phyloP scores from a whole-genome alignment of 2,329 filamentous ascomycete species.

The Aphanocladium album region DNA sequence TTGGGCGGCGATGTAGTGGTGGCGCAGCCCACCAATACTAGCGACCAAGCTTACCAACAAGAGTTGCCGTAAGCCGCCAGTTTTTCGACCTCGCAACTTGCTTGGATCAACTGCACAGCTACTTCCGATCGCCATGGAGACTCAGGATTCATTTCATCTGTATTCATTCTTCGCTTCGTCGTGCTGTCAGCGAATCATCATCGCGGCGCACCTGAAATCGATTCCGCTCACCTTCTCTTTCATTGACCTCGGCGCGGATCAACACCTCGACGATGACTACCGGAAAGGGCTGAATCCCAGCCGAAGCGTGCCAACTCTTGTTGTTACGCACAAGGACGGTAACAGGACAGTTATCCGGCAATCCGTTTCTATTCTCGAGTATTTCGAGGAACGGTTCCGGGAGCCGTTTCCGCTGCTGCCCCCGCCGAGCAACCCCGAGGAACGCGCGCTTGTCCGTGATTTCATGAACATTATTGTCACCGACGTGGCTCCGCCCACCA shows the following conservation, averaged over 20 bases:
- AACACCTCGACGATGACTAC: neutral
- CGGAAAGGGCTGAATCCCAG: neutral
- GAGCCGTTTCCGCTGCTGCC: neutral
- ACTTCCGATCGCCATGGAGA: neutral
- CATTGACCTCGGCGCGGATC: neutral
- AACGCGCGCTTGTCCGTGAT: conserved; percentile 3
- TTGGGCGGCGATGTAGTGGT: too few species aligned
- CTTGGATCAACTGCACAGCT: neutral
- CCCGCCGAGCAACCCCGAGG: neutral
- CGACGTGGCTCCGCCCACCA: conserved; percentile 1
- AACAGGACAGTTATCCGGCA: neutral
- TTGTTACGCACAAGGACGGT: neutral
- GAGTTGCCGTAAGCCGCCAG: neutral
- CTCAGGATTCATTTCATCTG: neutral
- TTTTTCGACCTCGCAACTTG: neutral
- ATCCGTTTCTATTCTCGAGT: conserved; percentile 7
- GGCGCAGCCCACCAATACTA: too few species aligned
- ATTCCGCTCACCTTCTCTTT: conserved; percentile 4
- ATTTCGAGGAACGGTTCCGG: conserved; percentile 10
- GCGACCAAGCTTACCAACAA: neutral
- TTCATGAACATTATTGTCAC: neutral
- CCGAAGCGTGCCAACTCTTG: conserved; percentile 6
- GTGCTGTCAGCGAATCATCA: conserved; percentile 8
- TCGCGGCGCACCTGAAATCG: conserved; percentile 10
- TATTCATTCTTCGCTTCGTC: conserved; percentile 8